These are phyloP conservation scores for Knoxdaviesia capensis DNA, from an alignment of 2,329 filamentous ascomycete genomes.

Conservation along the genomic window DNA sequence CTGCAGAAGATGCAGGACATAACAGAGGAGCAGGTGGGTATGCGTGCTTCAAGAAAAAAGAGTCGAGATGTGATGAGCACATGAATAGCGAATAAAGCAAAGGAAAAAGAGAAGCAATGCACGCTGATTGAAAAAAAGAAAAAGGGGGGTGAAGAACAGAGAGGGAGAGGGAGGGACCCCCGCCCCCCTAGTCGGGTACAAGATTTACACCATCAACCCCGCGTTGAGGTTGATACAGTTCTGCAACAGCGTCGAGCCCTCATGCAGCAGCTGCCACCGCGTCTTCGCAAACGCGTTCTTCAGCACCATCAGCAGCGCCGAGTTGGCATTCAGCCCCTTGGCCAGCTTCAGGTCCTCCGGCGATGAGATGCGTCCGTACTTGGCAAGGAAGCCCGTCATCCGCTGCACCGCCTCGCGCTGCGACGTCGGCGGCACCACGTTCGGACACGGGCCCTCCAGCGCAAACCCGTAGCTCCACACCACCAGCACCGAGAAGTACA, in stretches of 20 bases:
- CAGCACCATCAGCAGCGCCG: slow-evolving; percentile 63
- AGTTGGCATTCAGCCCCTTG: slow-evolving; percentile 62
- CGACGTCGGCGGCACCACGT: slow-evolving; percentile 28
- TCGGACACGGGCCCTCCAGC: slow-evolving; percentile 55
- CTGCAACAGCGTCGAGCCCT: slow-evolving; percentile 59
- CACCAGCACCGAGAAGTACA: slow-evolving; percentile 81
- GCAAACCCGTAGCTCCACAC: slow-evolving; percentile 94
- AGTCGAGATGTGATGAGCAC: too few species aligned
- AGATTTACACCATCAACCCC: slow-evolving; percentile 12
- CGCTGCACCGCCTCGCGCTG: slow-evolving; percentile 49
- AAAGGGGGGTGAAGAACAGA: background rate
- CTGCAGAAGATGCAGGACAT: too few species aligned
- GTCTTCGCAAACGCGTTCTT: slow-evolving; percentile 65
- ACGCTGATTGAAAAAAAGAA: background rate
- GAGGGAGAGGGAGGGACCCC: background rate
- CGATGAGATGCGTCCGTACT: slow-evolving; percentile 48
- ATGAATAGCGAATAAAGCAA: too few species aligned
- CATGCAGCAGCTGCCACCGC: slow-evolving; percentile 79
- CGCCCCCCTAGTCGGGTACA: too few species aligned
- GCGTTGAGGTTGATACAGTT: slow-evolving; percentile 52
- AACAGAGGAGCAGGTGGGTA: too few species aligned
- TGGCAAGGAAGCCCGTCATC: slow-evolving; percentile 61
- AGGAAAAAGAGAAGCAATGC: background rate
- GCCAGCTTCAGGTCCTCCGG: slow-evolving; percentile 61
- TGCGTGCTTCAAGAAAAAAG: too few species aligned